These are phyloP conservation scores for Dioszegia aurantiaca DNA, from an alignment of 768 basidiomycete genomes.

Conservation along the genomic window DNA sequence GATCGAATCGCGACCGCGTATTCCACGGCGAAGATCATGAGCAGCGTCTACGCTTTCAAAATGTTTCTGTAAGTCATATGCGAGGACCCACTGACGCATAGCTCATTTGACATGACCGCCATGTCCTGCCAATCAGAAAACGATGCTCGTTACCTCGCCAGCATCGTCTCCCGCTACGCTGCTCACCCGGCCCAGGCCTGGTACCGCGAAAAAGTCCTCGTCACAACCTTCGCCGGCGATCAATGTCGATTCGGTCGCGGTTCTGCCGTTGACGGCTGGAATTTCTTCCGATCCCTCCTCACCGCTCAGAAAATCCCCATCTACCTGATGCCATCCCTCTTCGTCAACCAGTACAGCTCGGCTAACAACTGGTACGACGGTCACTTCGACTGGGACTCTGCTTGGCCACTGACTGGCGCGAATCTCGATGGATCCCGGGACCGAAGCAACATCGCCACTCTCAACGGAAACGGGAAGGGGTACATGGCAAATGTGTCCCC, in stretches of 20 bases:
- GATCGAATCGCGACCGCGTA: constrained; percentile 47
- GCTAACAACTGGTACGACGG: constrained; percentile 46
- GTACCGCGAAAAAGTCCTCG: constrained; percentile 48
- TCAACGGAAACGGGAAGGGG: constrained; percentile 40
- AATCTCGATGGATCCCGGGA: constrained; percentile 54
- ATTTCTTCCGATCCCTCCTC: constrained; percentile 32
- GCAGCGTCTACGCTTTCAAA: constrained; percentile 31
- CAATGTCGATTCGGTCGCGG: constrained; percentile 51
- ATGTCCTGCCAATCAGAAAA: constrained; percentile 32
- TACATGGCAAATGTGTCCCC: constrained; percentile 52
- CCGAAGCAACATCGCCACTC: constrained; percentile 30
- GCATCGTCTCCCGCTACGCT: constrained; percentile 31
- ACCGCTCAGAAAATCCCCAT: constrained; percentile 11
- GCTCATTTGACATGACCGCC: constrained; percentile 48
- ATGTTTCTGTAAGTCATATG: constrained; percentile 38
- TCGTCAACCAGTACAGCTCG: constrained; percentile 18
- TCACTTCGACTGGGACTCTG: constrained; percentile 65
- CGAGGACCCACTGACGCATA: constrained; percentile 9
- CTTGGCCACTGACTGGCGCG: constrained; percentile 62
- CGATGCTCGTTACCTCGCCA: constrained; percentile 35
- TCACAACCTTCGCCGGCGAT: constrained; percentile 52
- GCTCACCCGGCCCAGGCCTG: constrained; percentile 44
- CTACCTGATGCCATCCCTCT: constrained; percentile 33
- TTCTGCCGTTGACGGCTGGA: constrained; percentile 44
- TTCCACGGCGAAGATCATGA: constrained; percentile 34